Conservation (phyloP, 2,329 filamentous ascomycete species). For the Apiospora sp. region DNA sequence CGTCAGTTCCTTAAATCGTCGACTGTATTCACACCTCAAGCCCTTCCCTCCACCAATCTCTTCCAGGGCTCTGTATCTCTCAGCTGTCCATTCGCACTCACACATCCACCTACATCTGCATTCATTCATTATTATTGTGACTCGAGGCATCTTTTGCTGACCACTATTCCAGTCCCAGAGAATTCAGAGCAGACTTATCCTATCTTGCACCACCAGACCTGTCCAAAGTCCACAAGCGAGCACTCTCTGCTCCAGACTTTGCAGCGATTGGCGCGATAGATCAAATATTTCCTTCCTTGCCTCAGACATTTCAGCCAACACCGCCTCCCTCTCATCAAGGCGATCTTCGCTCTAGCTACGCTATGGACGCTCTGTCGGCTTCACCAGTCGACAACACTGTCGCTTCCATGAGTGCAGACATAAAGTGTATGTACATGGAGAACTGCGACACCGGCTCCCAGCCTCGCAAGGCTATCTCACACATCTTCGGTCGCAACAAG, state of each 20-base stretch:
- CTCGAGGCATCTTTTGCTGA: background rate
- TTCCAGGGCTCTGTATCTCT: too few species aligned
- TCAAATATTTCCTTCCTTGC: conserved; percentile 34
- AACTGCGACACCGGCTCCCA: conserved; percentile 68
- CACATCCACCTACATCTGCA: background rate
- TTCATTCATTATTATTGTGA: background rate
- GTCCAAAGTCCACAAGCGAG: conserved; percentile 54
- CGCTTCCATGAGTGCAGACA: conserved; percentile 35
- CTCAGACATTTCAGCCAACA: conserved; percentile 38
- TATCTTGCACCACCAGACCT: conserved; percentile 33
- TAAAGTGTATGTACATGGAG: conserved; percentile 62
- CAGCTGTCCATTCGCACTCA: background rate
- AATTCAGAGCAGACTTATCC: conserved; percentile 25
- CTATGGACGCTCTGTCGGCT: conserved; percentile 34
- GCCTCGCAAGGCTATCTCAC: conserved; percentile 78
- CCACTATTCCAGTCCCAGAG: conserved; percentile 28
- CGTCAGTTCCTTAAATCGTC: background rate
- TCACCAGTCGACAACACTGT: conserved; percentile 29
- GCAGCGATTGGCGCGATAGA: conserved; percentile 39
- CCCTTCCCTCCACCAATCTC: background rate
- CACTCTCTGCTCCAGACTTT: conserved; percentile 58
- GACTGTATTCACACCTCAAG: background rate
- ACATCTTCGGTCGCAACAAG: conserved; percentile 87
- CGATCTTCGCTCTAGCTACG: conserved; percentile 31
- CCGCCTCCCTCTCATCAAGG: conserved; percentile 37